Evolutionary conservation across 208 protist genomes (phyloP), one percentile per base, ranked within the genome.

Genomic region (Strigomonas oncopelti): DNA sequence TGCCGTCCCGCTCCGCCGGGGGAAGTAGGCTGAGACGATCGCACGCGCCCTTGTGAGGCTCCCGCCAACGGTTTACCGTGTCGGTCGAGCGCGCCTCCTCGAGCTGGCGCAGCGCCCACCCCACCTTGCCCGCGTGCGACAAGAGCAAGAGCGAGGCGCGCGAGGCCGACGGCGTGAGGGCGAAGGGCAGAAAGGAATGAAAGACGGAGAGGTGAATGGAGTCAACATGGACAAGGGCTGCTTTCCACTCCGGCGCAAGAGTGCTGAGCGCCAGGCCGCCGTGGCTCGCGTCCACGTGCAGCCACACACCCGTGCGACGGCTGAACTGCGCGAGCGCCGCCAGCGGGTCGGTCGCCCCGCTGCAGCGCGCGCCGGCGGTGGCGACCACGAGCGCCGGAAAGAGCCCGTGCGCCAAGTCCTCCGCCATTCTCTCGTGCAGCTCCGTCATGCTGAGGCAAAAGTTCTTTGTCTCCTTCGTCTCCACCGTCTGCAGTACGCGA

Each of bases 371-470:
- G 9, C 84, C 83, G 27, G 86, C 81, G 24, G 80, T 79, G 48
- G 80, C 88, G 16, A 85, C 80, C 0, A 94, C 74, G 59, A 94
- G 69, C 38, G 81, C 65, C 8, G 88, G 88, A 34, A 81, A 85
- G 16, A 85, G 68, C 5, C 88, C 88, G 1, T 72, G 46, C 1
- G 73, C 75, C 0, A 88, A 60, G 61, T 94, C 88, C 77, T 94
- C 83, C 20, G 80, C 85, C 14, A 94, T 18, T 25, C 65, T 58
- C n/a, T 46, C 36, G 55, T 85, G 77, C 71, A 90, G 59, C 83
- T 72, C 71, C 0, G 61, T 55, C 59, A 83, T 67, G 29, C 72
- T 70, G 53, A 94, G 29, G 28, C 72, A 67, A 54, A 85, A 84
- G 59, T 86, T 84, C 61, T 78, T 60, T 18, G 38, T 53, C 28